Percentiles rank a stretch among this genome's conserved stretches.
phyloP scores from a whole-genome alignment of 202 grass and related monocot genomes.

The Brachypodium distachyon region DNA sequence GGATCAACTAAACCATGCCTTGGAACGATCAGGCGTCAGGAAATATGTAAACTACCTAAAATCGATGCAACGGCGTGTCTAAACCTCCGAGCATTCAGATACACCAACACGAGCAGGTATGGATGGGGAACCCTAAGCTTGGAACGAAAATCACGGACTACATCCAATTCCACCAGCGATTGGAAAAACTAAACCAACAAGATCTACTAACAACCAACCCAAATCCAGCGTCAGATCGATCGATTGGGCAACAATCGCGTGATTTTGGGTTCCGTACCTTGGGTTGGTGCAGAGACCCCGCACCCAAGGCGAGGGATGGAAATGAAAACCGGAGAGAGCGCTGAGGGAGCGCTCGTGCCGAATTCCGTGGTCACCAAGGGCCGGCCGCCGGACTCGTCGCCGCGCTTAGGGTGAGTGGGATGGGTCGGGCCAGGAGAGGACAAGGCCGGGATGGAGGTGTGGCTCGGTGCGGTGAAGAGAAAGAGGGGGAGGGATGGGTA shows the following conservation, averaged over 20 bases:
- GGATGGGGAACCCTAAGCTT: neutral
- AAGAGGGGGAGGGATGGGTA: neutral
- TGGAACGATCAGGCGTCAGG: neutral
- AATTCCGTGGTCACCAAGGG: neutral
- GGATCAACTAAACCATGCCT: neutral
- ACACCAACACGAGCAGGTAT: neutral
- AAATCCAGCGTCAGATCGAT: neutral
- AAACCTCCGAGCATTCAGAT: neutral
- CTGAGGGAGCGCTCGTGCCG: neutral
- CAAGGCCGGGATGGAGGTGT: neutral
- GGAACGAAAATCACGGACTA: neutral
- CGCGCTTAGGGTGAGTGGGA: neutral
- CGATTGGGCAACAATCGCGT: neutral
- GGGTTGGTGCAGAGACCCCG: neutral
- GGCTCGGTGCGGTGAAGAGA: neutral
- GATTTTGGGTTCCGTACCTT: neutral
- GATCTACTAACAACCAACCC: neutral
- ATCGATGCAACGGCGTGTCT: neutral
- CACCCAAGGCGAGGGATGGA: neutral
- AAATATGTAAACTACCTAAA: neutral
- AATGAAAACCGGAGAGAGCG: neutral
- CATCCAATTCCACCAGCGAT: neutral
- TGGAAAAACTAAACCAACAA: neutral
- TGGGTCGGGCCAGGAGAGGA: too few relatives aligned
- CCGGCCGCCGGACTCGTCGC: neutral